phyloP scores from a whole-genome alignment of 164 flowering plant species.

The Buxus sempervirens region DNA sequence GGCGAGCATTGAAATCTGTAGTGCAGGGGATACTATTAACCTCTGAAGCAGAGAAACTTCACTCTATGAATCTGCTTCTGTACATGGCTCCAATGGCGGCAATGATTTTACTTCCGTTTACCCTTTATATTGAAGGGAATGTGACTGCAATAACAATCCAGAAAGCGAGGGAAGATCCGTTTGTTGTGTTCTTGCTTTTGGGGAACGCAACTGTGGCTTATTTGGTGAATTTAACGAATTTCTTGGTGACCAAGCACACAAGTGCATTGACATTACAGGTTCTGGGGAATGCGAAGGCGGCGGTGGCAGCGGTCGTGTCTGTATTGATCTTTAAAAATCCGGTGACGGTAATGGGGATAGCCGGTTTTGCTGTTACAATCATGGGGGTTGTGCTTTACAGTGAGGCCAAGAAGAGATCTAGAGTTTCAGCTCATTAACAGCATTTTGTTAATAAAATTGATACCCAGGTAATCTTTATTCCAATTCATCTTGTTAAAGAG shows the following conservation, averaged over 20 bases:
- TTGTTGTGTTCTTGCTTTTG: conserved; percentile 53
- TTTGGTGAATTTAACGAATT: conserved; percentile 89
- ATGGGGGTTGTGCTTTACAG: conserved; percentile 97
- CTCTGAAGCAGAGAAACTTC: conserved; percentile 73
- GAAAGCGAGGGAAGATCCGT: conserved; percentile 52
- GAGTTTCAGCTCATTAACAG: conserved; percentile 39
- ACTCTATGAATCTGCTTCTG: conserved; percentile 85
- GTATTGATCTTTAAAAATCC: conserved; percentile 90
- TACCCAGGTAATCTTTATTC: not conserved
- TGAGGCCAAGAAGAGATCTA: conserved; percentile 87
- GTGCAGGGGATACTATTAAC: conserved; percentile 79
- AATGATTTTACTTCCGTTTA: conserved; percentile 60
- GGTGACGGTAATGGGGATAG: conserved; percentile 89
- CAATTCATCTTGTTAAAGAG: conserved; percentile 11
- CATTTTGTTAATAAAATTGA: not conserved
- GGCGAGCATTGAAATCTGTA: conserved; percentile 84
- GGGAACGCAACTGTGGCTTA: conserved; percentile 94
- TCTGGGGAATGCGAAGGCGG: conserved; percentile 92
- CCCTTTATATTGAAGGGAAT: conserved; percentile 80
- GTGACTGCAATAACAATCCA: conserved; percentile 52
- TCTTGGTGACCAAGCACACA: conserved; percentile 91
- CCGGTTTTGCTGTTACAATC: conserved; percentile 82
- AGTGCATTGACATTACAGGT: conserved; percentile 94
- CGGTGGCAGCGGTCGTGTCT: conserved; percentile 91
- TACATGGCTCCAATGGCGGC: conserved; percentile 99